Evolutionary conservation across 1,284 basidiomycete species (phyloP).

Genomic region (Tetrapyrgos nigripes): DNA sequence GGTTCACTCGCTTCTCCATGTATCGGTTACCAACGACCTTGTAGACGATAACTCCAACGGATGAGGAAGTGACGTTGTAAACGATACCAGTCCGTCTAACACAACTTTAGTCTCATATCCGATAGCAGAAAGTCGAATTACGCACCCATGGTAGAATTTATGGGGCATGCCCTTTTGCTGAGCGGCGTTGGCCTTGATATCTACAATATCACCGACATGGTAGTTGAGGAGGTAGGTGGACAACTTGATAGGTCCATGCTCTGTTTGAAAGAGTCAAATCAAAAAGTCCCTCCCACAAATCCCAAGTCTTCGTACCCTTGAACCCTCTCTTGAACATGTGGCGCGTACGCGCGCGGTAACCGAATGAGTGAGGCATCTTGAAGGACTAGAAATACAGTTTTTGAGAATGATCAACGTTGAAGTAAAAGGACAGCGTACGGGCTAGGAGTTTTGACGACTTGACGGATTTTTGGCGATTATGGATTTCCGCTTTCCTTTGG

Average conservation of each 20-base stretch:
- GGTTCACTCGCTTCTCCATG: constrained; percentile 99
- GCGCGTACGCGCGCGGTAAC: constrained; percentile 99
- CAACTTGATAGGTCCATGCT: constrained; percentile 90
- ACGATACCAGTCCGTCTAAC: constrained; percentile 93
- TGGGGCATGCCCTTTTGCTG: constrained; percentile 99
- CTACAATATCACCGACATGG: constrained; percentile 98
- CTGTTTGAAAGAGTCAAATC: constrained; percentile 44
- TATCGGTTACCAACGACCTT: constrained; percentile 99
- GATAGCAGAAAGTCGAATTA: constrained; percentile 23
- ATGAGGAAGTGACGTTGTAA: constrained; percentile 96
- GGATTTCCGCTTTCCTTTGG: no score
- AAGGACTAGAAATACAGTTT: constrained; percentile 43
- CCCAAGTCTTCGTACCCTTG: constrained; percentile 78
- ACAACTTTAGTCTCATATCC: constrained; percentile 5
- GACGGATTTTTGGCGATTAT: no score
- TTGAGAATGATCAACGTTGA: constrained; percentile 23
- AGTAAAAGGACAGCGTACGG: constrained; percentile 16
- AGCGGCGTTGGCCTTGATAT: constrained; percentile 99
- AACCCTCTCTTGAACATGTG: constrained; percentile 99
- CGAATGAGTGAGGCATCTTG: constrained; percentile 99
- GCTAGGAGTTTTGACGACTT: no score
- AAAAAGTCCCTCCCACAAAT: not conserved
- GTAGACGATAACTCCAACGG: constrained; percentile 97
- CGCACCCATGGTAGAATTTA: constrained; percentile 92
- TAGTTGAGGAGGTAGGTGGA: constrained; percentile 95